phyloP scores from a whole-genome alignment of 148 eudicot genomes.

The Cornus suecica region DNA sequence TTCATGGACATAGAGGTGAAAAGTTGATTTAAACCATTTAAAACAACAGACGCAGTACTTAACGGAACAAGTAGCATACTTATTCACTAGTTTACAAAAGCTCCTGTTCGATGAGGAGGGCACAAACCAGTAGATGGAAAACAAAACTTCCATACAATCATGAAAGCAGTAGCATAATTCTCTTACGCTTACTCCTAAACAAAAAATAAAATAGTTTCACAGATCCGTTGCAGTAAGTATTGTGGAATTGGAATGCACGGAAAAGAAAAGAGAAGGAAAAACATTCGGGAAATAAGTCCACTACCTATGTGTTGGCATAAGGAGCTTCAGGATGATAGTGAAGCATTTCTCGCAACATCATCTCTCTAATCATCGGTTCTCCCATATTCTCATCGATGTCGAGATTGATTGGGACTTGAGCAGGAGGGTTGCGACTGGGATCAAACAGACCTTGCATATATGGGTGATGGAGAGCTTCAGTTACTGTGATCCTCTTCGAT shows the following conservation, averaged over 20 bases:
- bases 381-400: conserved; percentile 26
- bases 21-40: too few species aligned
- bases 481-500: conserved; percentile 21
- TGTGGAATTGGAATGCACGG: not conserved
- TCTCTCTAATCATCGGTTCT: conserved; percentile 20
- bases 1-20: too few species aligned
- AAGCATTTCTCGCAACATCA: conserved; percentile 23
- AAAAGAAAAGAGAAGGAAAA: too few species aligned
- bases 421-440: conserved; percentile 18
- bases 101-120: too few species aligned
- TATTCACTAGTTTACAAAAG: too few species aligned
- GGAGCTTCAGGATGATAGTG: conserved; percentile 24
- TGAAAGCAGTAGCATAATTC: too few species aligned
- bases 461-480: conserved; percentile 22
- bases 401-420: conserved; percentile 21
- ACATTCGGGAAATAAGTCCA: not conserved
- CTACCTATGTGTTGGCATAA: conserved; percentile 13
- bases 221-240: too few species aligned
- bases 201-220: not conserved
- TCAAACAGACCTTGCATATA: conserved; percentile 19
- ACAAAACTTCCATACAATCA: too few species aligned
- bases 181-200: not conserved
- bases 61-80: too few species aligned
- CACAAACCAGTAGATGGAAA: too few species aligned
- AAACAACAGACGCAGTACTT: too few species aligned